These are phyloP conservation scores for Suhomyces taliae DNA, from an alignment of 1,139 yeast genomes.

Conservation along the genomic window DNA sequence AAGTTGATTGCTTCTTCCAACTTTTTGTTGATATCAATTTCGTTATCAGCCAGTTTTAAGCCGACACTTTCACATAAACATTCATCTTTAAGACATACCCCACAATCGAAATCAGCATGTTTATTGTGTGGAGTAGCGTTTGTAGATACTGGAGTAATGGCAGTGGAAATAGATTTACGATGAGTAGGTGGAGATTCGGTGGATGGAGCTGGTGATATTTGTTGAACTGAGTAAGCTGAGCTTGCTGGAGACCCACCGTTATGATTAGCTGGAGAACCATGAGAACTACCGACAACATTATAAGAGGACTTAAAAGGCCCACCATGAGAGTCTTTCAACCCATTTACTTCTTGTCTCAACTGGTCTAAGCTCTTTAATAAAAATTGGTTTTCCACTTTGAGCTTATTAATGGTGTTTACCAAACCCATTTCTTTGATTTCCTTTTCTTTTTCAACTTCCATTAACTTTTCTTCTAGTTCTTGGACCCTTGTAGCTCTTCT, in stretches of 20 bases:
- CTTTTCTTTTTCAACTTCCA: slow-evolving; percentile 66
- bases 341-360: slow-evolving; percentile 23
- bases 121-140: slow-evolving; percentile 16
- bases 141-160: slow-evolving; percentile 21
- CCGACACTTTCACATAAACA: slow-evolving; percentile 74
- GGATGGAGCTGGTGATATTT: slow-evolving; percentile 57
- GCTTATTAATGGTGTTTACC: slow-evolving; percentile 46
- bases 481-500: slow-evolving; percentile 67
- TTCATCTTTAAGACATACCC: slow-evolving; percentile 66
- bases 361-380: slow-evolving; percentile 39
- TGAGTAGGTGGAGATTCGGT: slow-evolving; percentile 43
- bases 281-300: slow-evolving; percentile 11
- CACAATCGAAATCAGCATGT: slow-evolving; percentile 48
- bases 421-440: slow-evolving; percentile 62
- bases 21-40: slow-evolving; percentile 10
- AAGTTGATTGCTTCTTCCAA: slow-evolving; percentile 37
- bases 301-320: slow-evolving; percentile 5
- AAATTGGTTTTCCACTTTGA: slow-evolving; percentile 42
- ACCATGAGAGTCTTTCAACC: slow-evolving; percentile 8
- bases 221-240: slow-evolving; percentile 40
- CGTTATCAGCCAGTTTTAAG: slow-evolving; percentile 29
- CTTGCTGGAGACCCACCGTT: slow-evolving; percentile 29
- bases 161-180: slow-evolving; percentile 1
- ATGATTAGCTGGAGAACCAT: slow-evolving; percentile 14
- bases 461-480: slow-evolving; percentile 45